phyloP scores from a whole-genome alignment of 2,329 filamentous ascomycete species.

The Botrytis byssoidea region DNA sequence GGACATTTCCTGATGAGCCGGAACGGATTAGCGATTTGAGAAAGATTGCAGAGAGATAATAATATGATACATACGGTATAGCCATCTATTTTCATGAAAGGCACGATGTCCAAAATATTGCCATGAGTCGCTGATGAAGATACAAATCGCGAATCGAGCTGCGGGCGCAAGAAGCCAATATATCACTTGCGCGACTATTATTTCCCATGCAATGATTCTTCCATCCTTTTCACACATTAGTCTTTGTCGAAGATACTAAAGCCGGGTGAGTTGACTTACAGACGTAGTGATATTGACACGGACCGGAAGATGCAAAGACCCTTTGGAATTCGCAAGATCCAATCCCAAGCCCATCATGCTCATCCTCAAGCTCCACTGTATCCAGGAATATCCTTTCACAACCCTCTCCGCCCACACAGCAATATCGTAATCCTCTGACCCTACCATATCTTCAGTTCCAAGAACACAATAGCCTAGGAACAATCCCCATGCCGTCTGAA shows the following conservation, averaged over 20 bases:
- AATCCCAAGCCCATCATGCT: neutral
- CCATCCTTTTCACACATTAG: constrained; percentile 7
- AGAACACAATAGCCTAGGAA: neutral
- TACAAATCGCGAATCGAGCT: constrained; percentile 70
- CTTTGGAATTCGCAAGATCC: neutral
- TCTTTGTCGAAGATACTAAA: neutral
- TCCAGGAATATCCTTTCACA: neutral
- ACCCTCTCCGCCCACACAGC: neutral
- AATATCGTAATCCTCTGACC: constrained; percentile 7
- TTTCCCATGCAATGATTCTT: neutral
- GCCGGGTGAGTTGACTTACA: neutral
- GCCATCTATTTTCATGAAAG: constrained; percentile 83
- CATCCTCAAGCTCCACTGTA: neutral
- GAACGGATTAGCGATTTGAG: neutral
- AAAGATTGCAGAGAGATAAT: neutral
- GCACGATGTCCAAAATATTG: constrained; percentile 91
- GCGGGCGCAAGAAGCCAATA: constrained; percentile 70
- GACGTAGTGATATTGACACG: neutral
- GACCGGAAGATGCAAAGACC: constrained; percentile 1
- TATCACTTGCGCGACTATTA: neutral
- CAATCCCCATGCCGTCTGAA: constrained; percentile 1
- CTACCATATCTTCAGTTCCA: constrained; percentile 13
- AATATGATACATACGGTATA: neutral
- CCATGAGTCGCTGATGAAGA: constrained; percentile 83
- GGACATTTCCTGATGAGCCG: constrained; percentile 62